These are phyloP conservation scores for Pythium inflatum DNA, from an alignment of 352 stramenopile species.

Conservation along the genomic window DNA sequence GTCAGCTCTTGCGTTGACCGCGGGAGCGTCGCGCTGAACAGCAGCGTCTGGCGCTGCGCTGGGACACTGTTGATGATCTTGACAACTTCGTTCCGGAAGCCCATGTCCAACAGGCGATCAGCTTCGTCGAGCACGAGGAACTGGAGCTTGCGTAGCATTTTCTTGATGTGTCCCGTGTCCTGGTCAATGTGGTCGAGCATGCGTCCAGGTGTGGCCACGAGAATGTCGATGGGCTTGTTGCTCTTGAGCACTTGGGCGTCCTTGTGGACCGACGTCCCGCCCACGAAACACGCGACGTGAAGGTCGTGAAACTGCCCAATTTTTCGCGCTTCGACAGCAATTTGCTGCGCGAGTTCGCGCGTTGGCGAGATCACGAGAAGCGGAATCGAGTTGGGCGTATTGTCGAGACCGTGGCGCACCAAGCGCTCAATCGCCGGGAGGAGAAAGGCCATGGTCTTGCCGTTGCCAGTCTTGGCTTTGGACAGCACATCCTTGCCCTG, in stretches of 20 bases:
- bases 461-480: constrained; percentile 79
- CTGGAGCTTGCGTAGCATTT: constrained; percentile 48
- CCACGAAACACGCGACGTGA: constrained; percentile 70
- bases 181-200: constrained; percentile 96
- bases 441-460: constrained; percentile 85
- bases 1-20: constrained; percentile 86
- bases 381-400: constrained; percentile 45
- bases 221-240: constrained; percentile 78
- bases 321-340: constrained; percentile 86
- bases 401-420: constrained; percentile 70
- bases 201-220: constrained; percentile 96
- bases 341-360: constrained; percentile 91
- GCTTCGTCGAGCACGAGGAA: constrained; percentile 95
- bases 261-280: constrained; percentile 90
- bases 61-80: constrained; percentile 80
- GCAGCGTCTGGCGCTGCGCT: constrained; percentile 90
- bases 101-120: constrained; percentile 96
- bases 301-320: constrained; percentile 88
- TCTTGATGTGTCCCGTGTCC: constrained; percentile 84
- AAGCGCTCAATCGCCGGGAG: constrained; percentile 56
- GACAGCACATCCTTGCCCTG: constrained; percentile 84
- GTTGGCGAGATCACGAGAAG: constrained; percentile 91
- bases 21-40: constrained; percentile 96
- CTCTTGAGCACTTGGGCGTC: constrained; percentile 47
- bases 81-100: constrained; percentile 92